Conservation (phyloP, 768 basidiomycete genomes). For the Lactifluus piperatus region DNA sequence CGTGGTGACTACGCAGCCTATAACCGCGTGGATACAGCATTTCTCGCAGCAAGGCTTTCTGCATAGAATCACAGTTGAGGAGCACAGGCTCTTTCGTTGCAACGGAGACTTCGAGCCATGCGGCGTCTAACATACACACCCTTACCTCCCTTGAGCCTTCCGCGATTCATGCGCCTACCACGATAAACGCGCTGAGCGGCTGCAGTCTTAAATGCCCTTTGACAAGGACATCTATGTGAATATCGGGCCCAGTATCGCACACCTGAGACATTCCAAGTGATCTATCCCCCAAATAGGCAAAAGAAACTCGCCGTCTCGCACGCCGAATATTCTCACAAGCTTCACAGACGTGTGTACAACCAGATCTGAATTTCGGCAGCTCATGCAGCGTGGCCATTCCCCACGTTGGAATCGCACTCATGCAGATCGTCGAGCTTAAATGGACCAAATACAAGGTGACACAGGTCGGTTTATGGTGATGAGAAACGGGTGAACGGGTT, state of each 20-base stretch:
- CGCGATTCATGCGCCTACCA: neutral
- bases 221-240: neutral
- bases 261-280: neutral
- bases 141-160: neutral
- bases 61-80: neutral
- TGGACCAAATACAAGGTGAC: neutral
- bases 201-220: neutral
- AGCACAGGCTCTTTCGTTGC: neutral
- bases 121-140: neutral
- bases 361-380: neutral
- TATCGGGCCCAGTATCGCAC: neutral
- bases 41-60: neutral
- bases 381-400: neutral
- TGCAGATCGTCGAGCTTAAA: neutral
- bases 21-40: conserved; percentile 13
- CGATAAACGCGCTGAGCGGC: neutral
- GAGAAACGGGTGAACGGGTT: neutral
- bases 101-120: conserved; percentile 3
- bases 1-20: neutral
- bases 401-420: neutral
- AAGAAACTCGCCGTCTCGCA: neutral
- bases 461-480: neutral
- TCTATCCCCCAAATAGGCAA: neutral
- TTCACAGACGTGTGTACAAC: neutral
- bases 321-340: neutral